Conservation (phyloP, 345 rosid genomes). For the Populus euphratica region DNA sequence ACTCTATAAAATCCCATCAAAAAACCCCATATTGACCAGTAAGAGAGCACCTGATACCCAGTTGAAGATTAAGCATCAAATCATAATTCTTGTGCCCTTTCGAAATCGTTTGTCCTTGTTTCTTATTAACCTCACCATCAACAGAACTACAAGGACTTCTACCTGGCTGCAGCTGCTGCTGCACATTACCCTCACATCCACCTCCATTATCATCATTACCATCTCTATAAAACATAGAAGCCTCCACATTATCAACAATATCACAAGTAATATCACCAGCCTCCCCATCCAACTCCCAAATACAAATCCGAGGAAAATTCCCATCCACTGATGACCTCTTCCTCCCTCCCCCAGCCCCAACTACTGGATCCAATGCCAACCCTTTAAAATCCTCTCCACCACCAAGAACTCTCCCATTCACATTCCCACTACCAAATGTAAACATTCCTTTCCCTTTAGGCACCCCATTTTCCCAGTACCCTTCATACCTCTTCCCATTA, state of each 20-base stretch:
- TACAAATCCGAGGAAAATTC: constrained; percentile 69
- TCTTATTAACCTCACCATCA: constrained; percentile 45
- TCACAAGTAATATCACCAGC: constrained; percentile 87
- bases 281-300: constrained; percentile 51
- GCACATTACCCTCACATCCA: constrained; percentile 8
- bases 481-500: constrained; percentile 56
- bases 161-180: not conserved
- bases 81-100: constrained; percentile 64
- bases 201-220: constrained; percentile 15
- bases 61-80: constrained; percentile 66
- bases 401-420: not conserved
- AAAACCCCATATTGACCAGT: not conserved
- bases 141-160: constrained; percentile 21
- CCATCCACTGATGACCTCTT: constrained; percentile 27
- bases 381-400: constrained; percentile 15
- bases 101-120: constrained; percentile 57
- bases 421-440: constrained; percentile 30
- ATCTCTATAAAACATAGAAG: constrained; percentile 51
- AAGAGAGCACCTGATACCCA: constrained; percentile 54
- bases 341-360: not conserved
- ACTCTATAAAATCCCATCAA: not conserved
- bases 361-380: not conserved
- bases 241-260: constrained; percentile 73
- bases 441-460: constrained; percentile 62
- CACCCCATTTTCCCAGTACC: constrained; percentile 62